phyloP scores from a whole-genome alignment of 345 rosid species.

The Citrus sp. region DNA sequence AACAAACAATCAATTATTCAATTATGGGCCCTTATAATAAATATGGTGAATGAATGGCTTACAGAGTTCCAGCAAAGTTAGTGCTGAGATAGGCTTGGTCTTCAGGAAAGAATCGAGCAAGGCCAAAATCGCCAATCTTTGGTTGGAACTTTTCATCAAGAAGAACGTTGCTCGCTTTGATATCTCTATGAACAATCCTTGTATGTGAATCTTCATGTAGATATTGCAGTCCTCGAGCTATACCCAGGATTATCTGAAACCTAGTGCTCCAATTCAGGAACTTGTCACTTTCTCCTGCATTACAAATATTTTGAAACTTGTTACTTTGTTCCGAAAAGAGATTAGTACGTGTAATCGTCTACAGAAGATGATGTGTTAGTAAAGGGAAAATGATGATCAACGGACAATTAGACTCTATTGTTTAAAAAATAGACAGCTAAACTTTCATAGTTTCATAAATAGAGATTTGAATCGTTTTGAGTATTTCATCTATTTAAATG shows the following conservation, averaged over 20 bases:
- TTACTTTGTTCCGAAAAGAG: neutral
- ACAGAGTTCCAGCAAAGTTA: slow-evolving; percentile 68
- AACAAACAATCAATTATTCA: neutral
- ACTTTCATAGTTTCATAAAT: no score
- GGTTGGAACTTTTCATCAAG: slow-evolving; percentile 67
- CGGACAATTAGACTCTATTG: no score
- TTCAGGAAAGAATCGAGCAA: slow-evolving; percentile 74
- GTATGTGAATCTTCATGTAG: slow-evolving; percentile 63
- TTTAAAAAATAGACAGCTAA: no score
- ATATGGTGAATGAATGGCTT: slow-evolving; percentile 17
- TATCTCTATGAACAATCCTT: slow-evolving; percentile 64
- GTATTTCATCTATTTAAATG: no score
- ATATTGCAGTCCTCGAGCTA: slow-evolving; percentile 67
- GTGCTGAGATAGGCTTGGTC: slow-evolving; percentile 69
- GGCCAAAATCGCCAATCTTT: slow-evolving; percentile 65
- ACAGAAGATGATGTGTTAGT: neutral
- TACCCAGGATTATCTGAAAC: slow-evolving; percentile 52
- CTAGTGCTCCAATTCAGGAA: slow-evolving; percentile 51
- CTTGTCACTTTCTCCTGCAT: slow-evolving; percentile 37
- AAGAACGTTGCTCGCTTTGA: slow-evolving; percentile 79
- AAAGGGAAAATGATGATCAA: neutral
- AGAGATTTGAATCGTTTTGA: no score
- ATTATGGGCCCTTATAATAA: neutral
- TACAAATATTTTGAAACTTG: neutral
- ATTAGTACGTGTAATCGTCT: neutral